phyloP scores from a whole-genome alignment of 768 basidiomycete genomes.

The Russula compacta region DNA sequence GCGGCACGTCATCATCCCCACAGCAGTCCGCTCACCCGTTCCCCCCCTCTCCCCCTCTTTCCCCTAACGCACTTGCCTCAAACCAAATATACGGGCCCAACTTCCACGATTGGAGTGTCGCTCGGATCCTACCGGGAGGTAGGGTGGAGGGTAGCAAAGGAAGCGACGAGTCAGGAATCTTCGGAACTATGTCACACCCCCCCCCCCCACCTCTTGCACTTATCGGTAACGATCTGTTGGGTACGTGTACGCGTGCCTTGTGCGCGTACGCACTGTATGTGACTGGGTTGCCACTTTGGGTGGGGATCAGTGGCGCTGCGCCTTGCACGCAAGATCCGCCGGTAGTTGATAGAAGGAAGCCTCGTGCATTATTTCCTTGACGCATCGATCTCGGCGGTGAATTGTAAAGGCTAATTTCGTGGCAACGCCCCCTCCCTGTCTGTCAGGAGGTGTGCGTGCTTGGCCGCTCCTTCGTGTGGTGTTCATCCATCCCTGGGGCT shows the following conservation, averaged over 20 bases:
- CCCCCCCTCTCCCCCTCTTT: not conserved
- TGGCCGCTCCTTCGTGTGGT: not conserved
- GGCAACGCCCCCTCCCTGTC: not conserved
- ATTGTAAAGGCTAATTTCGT: conserved; percentile 7
- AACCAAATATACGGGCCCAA: not conserved
- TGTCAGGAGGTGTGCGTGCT: not conserved
- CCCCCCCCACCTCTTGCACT: not conserved
- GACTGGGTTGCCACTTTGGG: conserved; percentile 4
- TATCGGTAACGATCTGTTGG: conserved; percentile 15
- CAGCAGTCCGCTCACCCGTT: not conserved
- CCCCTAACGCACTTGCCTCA: not conserved
- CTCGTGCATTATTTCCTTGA: not conserved
- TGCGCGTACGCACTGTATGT: not conserved
- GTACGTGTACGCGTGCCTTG: conserved; percentile 10
- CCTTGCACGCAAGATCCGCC: conserved; percentile 12
- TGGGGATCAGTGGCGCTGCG: conserved; percentile 13
- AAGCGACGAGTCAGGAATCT: not conserved
- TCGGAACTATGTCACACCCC: conserved; percentile 9
- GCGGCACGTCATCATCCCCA: conserved; percentile 9
- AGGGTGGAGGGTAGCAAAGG: conserved; percentile 1
- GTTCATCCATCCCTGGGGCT: not conserved
- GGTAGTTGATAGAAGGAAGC: conserved; percentile 4
- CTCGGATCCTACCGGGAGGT: conserved; percentile 4
- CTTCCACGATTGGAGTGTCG: conserved; percentile 9
- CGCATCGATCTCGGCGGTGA: not conserved